phyloP scores from a whole-genome alignment of 83 land plant genomes.

The Thuja plicata region DNA sequence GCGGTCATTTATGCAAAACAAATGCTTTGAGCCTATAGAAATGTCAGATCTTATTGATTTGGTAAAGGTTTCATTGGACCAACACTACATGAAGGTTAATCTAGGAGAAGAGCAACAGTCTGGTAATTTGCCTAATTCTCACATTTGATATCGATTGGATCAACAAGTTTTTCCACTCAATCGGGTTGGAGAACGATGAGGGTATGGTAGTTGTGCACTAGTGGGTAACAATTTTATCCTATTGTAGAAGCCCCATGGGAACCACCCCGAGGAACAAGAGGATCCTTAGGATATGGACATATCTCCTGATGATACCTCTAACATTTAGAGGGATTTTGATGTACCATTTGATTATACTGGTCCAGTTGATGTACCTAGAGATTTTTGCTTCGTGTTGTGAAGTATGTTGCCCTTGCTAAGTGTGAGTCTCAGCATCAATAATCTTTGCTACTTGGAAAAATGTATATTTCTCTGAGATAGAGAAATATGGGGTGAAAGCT shows the following conservation, averaged over 20 bases:
- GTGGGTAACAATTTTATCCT: slow-evolving; percentile 92
- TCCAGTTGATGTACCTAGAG: no score
- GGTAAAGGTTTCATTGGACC: slow-evolving; percentile 27
- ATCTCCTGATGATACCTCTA: no score
- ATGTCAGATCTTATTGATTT: background rate
- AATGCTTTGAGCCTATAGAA: background rate
- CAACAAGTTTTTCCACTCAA: background rate
- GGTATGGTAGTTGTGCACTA: slow-evolving; percentile 73
- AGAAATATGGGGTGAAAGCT: no score
- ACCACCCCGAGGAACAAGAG: slow-evolving; percentile 26
- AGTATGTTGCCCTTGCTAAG: no score
- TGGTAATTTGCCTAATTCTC: background rate
- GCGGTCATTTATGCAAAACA: background rate
- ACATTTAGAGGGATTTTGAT: no score
- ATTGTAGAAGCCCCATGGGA: slow-evolving; percentile 54
- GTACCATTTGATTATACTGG: no score
- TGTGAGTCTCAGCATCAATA: no score
- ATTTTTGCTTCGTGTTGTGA: no score
- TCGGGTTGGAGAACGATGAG: slow-evolving; percentile 14
- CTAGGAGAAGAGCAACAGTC: background rate
- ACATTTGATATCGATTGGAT: background rate
- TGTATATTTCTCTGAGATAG: no score
- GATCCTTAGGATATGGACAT: no score
- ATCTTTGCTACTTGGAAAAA: no score
- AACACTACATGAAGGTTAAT: slow-evolving; percentile 14